Base-by-base conservation (phyloP, 2,329 filamentous ascomycete species). In the Zymoseptoria passerinii region DNA sequence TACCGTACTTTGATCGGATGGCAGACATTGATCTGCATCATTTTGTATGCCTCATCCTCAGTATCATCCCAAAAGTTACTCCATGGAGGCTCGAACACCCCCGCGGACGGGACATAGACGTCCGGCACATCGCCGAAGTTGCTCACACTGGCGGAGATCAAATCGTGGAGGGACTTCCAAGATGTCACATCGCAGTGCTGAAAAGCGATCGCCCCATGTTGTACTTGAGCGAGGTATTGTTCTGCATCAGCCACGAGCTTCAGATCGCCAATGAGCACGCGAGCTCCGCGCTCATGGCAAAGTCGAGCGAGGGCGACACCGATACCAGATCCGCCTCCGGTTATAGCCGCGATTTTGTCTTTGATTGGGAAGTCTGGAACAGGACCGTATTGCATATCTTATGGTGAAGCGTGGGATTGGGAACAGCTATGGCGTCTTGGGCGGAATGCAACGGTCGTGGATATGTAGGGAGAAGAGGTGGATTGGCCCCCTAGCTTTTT, bases 131-230 rank as follows among this genome's bases (percentile, higher is more conserved):
- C 48, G 19, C 59, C 58, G 19, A 66, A 63, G 10, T 55, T 60
- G n/a, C 59, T 48, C n/a, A 63, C 62, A 27, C 60, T 63, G 4
- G 61, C 55, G 16, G 62, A 54, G 48, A 66, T 62, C 28, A 66
- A 44, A 19, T 63, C 52, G 19, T 63, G 57, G n/a, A 66, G 64
- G 16, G 53, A 59, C 28, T 57, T 53, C 64, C 62, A 64, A 7
- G 56, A 60, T 9, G 60, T 61, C 18, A 66, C 64, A 56, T 66
- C 64, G 48, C 64, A 66, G 23, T 57, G 55, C 40, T 61, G 52
- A 48, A 61, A 63, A 23, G 56, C 28, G 28, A 57, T 44, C 28
- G 57, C 54, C 20, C 27, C 56, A 16, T 27, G 13, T 10, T 48
- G 50, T 18, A 53, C 52, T 18, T 56, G 28, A 6, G 54, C 52